These are phyloP conservation scores for Albatrellus sp. DNA, from an alignment of 1,284 basidiomycete species.

Conservation along the genomic window DNA sequence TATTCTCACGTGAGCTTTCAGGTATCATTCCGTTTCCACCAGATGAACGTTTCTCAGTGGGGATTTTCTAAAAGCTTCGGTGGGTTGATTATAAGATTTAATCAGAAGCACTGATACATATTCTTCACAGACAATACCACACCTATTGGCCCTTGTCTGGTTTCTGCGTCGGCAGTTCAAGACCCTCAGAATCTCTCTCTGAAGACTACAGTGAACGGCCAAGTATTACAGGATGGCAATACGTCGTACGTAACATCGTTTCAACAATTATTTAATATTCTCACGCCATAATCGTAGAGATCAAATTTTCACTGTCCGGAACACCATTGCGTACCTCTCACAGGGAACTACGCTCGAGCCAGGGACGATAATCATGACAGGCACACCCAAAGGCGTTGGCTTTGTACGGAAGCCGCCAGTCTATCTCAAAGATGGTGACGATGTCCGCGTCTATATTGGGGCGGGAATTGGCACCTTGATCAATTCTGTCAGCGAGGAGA, in stretches of 20 bases:
- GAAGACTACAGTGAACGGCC: constrained; percentile 57
- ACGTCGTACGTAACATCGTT: constrained; percentile 40
- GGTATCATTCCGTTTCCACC: constrained; percentile 73
- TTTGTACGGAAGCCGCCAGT: constrained; percentile 60
- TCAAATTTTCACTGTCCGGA: constrained; percentile 62
- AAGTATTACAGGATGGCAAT: constrained; percentile 60
- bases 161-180: constrained; percentile 48
- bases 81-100: constrained; percentile 17
- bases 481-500: constrained; percentile 64
- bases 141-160: constrained; percentile 68
- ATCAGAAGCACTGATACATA: not conserved
- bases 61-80: constrained; percentile 77
- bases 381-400: constrained; percentile 69
- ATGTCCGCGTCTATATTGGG: constrained; percentile 53
- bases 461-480: constrained; percentile 61
- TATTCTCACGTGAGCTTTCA: constrained; percentile 15
- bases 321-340: constrained; percentile 69
- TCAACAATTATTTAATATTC: not conserved
- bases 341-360: constrained; percentile 79
- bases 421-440: constrained; percentile 69
- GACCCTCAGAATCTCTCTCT: constrained; percentile 64
- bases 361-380: constrained; percentile 75
- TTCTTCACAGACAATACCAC: constrained; percentile 49
- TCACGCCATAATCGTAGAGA: constrained; percentile 27
- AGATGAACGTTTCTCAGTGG: constrained; percentile 70